phyloP scores from a whole-genome alignment of 2,329 filamentous ascomycete species.

The Achaetomium macrosporum region DNA sequence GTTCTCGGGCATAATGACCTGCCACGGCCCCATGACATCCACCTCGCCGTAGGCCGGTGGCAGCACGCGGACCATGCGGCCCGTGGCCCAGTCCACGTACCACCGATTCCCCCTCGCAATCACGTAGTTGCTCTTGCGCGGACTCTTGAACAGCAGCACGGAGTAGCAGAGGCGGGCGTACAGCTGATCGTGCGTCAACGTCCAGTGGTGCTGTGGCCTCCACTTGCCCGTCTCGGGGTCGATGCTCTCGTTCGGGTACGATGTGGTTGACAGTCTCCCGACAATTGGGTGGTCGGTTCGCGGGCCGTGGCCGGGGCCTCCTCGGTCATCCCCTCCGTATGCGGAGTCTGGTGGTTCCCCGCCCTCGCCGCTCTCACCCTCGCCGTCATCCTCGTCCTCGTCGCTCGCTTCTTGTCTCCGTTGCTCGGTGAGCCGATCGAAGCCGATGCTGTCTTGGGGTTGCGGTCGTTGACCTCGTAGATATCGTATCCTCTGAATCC shows the following conservation, averaged over 20 bases:
- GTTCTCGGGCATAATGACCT: conserved; percentile 46
- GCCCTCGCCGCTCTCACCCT: conserved; percentile 10
- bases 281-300: conserved; percentile 23
- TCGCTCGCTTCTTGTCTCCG: conserved; percentile 13
- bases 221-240: conserved; percentile 50
- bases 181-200: conserved; percentile 49
- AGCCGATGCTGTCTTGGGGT: conserved; percentile 23
- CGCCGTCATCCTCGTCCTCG: conserved; percentile 15
- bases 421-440: conserved; percentile 22
- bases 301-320: conserved; percentile 9
- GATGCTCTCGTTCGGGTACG: conserved; percentile 40
- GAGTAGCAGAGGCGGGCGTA: conserved; percentile 57
- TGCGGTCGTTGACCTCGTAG: conserved; percentile 35
- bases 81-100: conserved; percentile 55
- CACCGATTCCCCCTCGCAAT: conserved; percentile 52
- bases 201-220: conserved; percentile 51
- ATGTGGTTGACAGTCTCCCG: conserved; percentile 40
- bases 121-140: conserved; percentile 53
- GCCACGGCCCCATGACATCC: conserved; percentile 45
- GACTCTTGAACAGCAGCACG: conserved; percentile 51
- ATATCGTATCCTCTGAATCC: conserved; percentile 49
- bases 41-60: conserved; percentile 51
- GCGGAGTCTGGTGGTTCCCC: conserved; percentile 21
- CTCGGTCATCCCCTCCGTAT: conserved; percentile 13
- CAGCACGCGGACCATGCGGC: conserved; percentile 47